These are phyloP conservation scores for Jatropha podagrica DNA, from an alignment of 441 rosid genomes.

Conservation along the genomic window DNA sequence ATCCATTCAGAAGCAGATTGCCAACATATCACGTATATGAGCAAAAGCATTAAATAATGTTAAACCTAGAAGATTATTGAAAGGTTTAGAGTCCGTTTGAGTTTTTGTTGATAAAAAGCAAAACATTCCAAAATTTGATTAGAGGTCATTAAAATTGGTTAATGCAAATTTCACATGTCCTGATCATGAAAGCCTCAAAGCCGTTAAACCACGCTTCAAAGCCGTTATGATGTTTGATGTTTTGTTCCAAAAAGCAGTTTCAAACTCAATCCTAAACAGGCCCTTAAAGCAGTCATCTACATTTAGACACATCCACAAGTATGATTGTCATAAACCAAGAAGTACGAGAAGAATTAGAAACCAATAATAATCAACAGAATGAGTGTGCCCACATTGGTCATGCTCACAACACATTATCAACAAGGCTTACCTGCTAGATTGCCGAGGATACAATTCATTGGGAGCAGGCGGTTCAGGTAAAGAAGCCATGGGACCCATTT, in stretches of 20 bases:
- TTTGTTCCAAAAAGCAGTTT: too few species aligned
- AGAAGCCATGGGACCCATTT: slow-evolving; percentile 91
- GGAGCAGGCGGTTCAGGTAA: slow-evolving; percentile 98
- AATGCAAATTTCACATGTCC: too few species aligned
- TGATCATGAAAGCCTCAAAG: too few species aligned
- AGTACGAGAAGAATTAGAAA: slow-evolving; percentile 3
- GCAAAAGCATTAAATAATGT: not conserved
- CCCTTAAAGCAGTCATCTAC: not conserved
- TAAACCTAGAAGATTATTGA: not conserved
- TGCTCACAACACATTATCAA: slow-evolving; percentile 19
- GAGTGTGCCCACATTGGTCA: not conserved
- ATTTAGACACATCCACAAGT: slow-evolving; percentile 2
- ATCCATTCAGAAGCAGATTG: not conserved
- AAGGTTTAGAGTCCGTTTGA: not conserved
- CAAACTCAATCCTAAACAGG: too few species aligned
- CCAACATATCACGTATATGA: slow-evolving; percentile 5
- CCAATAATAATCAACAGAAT: slow-evolving; percentile 10
- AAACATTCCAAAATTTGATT: too few species aligned
- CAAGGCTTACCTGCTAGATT: slow-evolving; percentile 74
- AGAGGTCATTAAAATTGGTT: too few species aligned
- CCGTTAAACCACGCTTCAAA: too few species aligned
- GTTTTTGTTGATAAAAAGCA: too few species aligned
- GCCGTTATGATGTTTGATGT: too few species aligned
- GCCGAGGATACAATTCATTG: slow-evolving; percentile 91
- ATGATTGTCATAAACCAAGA: slow-evolving; percentile 19